phyloP scores from a whole-genome alignment of 495 filamentous ascomycete species.

The Talaromyces stipitatus region DNA sequence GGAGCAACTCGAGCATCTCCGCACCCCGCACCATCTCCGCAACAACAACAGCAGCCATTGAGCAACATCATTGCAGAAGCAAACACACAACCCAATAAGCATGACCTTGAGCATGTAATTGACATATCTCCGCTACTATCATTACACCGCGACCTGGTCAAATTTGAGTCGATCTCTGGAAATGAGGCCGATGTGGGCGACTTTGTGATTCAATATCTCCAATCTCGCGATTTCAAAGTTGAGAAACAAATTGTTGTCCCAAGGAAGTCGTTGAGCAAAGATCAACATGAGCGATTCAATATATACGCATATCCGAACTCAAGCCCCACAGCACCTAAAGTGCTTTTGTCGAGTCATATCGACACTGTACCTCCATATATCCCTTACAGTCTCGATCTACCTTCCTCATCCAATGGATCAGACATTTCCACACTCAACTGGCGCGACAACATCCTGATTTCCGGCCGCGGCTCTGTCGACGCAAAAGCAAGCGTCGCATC shows the following conservation, averaged over 20 bases:
- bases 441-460: conserved; percentile 43
- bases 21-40: conserved; percentile 3
- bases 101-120: conserved; percentile 22
- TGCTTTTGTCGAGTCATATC: conserved; percentile 72
- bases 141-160: conserved; percentile 69
- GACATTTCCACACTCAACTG: conserved; percentile 10
- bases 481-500: conserved; percentile 84
- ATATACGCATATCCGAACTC: conserved; percentile 67
- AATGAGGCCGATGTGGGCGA: conserved; percentile 61
- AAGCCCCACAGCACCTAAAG: conserved; percentile 43
- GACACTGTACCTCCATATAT: conserved; percentile 65
- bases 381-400: conserved; percentile 30
- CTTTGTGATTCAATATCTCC: conserved; percentile 63
- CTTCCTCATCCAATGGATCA: conserved; percentile 13
- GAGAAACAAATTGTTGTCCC: conserved; percentile 48
- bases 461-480: conserved; percentile 80
- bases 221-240: conserved; percentile 56
- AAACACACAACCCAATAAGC: not conserved
- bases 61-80: not conserved
- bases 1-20: not conserved
- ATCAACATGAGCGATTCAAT: conserved; percentile 52
- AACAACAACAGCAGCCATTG: not conserved
- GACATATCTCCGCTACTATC: conserved; percentile 51
- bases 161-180: conserved; percentile 67
- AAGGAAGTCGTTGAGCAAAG: conserved; percentile 8